Conservation (phyloP, 1,284 basidiomycete species). For the Hymenochaete sp. region DNA sequence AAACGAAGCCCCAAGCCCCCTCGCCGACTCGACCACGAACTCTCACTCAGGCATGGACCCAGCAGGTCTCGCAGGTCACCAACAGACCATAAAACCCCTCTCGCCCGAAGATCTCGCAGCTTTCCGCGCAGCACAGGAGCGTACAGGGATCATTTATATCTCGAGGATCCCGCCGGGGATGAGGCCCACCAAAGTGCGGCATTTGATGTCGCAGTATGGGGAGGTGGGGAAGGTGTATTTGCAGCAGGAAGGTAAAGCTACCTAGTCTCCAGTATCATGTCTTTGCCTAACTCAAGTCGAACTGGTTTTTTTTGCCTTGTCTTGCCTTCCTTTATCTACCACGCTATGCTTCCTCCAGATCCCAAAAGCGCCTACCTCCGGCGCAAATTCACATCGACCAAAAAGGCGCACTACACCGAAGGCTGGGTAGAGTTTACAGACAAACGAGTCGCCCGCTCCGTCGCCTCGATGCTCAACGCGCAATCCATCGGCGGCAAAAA, state of each 20-base stretch:
- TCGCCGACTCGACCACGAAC: slow-evolving; percentile 23
- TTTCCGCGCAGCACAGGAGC: slow-evolving; percentile 60
- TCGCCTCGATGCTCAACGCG: slow-evolving; percentile 94
- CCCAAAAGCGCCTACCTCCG: slow-evolving; percentile 70
- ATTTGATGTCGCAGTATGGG: slow-evolving; percentile 81
- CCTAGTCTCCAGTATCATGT: neutral
- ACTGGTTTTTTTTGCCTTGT: neutral
- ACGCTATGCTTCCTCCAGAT: slow-evolving; percentile 36
- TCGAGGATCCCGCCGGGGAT: slow-evolving; percentile 98
- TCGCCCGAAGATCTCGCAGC: slow-evolving; percentile 62
- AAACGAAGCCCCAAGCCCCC: slow-evolving; percentile 23
- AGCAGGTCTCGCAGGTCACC: slow-evolving; percentile 46
- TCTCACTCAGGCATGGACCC: slow-evolving; percentile 39
- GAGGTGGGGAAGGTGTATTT: slow-evolving; percentile 83
- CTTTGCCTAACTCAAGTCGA: neutral
- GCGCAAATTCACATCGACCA: slow-evolving; percentile 71
- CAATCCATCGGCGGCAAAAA: slow-evolving; percentile 94
- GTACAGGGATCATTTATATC: slow-evolving; percentile 86
- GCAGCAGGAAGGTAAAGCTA: slow-evolving; percentile 66
- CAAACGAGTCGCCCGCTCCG: slow-evolving; percentile 83
- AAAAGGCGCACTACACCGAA: slow-evolving; percentile 83
- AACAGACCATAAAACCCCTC: slow-evolving; percentile 58
- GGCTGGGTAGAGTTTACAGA: slow-evolving; percentile 98
- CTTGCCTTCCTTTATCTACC: neutral
- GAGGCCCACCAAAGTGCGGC: slow-evolving; percentile 93